Conservation (phyloP, 2,329 filamentous ascomycete species). For the Ceratocystiopsis brevicomis region DNA sequence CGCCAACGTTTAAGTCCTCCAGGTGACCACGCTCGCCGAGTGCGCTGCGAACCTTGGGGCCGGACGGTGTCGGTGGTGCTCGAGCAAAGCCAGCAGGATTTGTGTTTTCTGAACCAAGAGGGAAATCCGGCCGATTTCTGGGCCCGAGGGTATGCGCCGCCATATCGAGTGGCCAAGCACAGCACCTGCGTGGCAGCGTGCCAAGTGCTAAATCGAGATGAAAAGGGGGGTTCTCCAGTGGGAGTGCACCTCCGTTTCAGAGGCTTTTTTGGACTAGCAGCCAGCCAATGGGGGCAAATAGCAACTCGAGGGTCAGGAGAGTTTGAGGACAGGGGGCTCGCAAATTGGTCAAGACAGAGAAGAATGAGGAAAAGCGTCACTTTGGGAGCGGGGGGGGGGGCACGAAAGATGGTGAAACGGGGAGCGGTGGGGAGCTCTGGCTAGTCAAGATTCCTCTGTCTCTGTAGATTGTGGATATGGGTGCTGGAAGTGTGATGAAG, state of each 20-base stretch:
- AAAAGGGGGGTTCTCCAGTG: background rate
- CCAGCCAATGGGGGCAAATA: too few relatives aligned
- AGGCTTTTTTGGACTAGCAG: background rate
- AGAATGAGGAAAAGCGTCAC: conserved; percentile 9
- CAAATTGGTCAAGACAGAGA: background rate
- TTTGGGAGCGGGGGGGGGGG: conserved; percentile 3
- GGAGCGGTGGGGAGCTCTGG: background rate
- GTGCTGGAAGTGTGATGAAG: too few relatives aligned
- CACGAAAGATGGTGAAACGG: conserved; percentile 4
- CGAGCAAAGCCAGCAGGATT: background rate
- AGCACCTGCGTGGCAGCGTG: conserved; percentile 1
- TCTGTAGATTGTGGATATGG: too few relatives aligned
- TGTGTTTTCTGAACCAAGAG: conserved; percentile 1
- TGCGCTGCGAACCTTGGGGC: background rate
- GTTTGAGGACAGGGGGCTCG: background rate
- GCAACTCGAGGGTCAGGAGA: background rate
- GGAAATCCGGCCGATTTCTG: background rate
- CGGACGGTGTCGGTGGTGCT: background rate
- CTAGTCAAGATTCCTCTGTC: too few relatives aligned
- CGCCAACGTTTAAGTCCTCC: conserved; percentile 2
- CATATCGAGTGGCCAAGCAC: too few relatives aligned
- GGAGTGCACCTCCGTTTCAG: too few relatives aligned
- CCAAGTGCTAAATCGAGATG: background rate
- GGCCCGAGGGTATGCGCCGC: background rate
- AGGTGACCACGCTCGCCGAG: conserved; percentile 2